Conservation (phyloP, 1,139 yeast species). For the Debaryomycetaceae sp. region DNA sequence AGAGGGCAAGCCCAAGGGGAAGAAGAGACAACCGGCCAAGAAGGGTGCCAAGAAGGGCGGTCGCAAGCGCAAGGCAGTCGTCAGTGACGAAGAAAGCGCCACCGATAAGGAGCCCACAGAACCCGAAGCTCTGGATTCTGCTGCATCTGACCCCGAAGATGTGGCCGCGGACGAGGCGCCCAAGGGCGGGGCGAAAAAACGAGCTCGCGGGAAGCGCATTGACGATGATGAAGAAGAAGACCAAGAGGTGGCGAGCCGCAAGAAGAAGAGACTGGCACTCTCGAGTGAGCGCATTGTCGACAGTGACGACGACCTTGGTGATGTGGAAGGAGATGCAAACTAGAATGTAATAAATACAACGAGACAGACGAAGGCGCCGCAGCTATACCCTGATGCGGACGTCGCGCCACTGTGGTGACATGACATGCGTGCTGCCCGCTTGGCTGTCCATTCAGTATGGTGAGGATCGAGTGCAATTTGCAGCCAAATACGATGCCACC, state of each 20-base stretch:
- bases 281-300: constrained; percentile 50
- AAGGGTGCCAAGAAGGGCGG: constrained; percentile 17
- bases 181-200: constrained; percentile 14
- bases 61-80: constrained; percentile 17
- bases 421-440: too few species aligned
- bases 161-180: constrained; percentile 15
- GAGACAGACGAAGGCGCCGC: constrained; percentile 1
- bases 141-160: constrained; percentile 14
- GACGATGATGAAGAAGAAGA: constrained; percentile 16
- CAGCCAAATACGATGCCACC: too few species aligned
- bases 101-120: constrained; percentile 16
- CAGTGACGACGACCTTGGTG: constrained; percentile 48
- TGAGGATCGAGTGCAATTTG: too few species aligned
- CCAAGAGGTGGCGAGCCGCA: constrained; percentile 8
- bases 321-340: constrained; percentile 10
- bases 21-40: constrained; percentile 11
- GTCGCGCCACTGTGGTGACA: too few species aligned
- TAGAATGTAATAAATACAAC: not conserved
- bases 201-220: constrained; percentile 18
- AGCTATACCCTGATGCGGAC: too few species aligned
- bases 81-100: constrained; percentile 24
- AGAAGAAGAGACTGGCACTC: constrained; percentile 29
- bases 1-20: constrained; percentile 13
- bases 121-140: constrained; percentile 10
- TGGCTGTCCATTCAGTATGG: too few species aligned